These are phyloP conservation scores for Tetrapyrgos nigripes DNA, from an alignment of 1,284 basidiomycete genomes.

Conservation along the genomic window DNA sequence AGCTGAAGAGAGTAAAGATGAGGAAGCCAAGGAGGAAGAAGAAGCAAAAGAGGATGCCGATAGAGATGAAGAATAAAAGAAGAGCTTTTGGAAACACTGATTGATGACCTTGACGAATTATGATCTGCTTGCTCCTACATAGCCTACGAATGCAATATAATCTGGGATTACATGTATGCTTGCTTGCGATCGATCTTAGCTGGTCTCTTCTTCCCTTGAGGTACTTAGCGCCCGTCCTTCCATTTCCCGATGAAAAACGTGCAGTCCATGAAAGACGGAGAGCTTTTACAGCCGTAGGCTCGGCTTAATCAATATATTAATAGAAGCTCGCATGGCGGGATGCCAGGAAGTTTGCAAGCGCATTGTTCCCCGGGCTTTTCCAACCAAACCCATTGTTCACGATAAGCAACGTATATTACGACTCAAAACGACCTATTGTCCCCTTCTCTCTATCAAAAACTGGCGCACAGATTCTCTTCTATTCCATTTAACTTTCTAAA, in stretches of 20 bases:
- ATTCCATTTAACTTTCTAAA: neutral
- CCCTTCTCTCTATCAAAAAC: neutral
- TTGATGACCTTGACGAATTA: neutral
- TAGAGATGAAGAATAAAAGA: conserved; percentile 26
- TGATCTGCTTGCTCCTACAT: neutral
- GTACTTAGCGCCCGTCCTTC: too few species aligned
- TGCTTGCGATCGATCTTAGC: too few species aligned
- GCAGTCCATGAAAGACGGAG: too few species aligned
- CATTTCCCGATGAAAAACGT: too few species aligned
- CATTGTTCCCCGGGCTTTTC: too few species aligned
- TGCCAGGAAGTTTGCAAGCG: too few species aligned
- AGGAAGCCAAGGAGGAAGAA: conserved; percentile 33
- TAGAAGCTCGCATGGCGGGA: too few species aligned
- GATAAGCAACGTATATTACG: neutral
- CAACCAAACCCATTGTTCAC: neutral
- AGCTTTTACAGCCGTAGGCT: too few species aligned
- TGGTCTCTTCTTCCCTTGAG: too few species aligned
- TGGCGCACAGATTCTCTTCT: neutral
- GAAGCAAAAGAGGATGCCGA: conserved; percentile 35
- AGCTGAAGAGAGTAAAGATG: conserved; percentile 26
- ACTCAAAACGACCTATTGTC: neutral
- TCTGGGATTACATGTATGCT: too few species aligned
- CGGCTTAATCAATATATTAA: too few species aligned
- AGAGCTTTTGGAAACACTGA: neutral
- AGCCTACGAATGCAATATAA: too few species aligned